Base-by-base conservation (phyloP, 2,329 filamentous ascomycete species). In the Endothia cerciana region DNA sequence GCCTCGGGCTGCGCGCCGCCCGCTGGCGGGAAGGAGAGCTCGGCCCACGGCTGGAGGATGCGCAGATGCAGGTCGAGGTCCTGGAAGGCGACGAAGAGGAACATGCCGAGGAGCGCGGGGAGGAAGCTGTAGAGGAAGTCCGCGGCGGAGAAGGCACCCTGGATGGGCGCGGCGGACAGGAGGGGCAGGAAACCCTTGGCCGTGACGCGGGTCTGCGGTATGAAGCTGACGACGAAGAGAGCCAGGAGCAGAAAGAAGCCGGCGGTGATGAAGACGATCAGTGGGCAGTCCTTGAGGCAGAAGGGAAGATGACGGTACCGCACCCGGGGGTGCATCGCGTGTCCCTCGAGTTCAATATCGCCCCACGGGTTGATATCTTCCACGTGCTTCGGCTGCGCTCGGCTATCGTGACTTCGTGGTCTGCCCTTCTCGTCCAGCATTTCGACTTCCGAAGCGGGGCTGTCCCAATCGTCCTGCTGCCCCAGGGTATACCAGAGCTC, bases 61-160 rank as follows among this genome's bases (percentile, higher is more conserved):
- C 90, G 87, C 66, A 92, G 74, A 1, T 85, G 81, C 73, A 87
- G 82, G 72, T 93, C 91, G 64, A 93, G 77, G 40, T 85, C 83
- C 68, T 91, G 85, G 75, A 92, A 89, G 60, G 85, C 75, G 56
- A 93, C 83, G 74, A 89, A 91, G 59, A 92, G 78, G 19, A 91
- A 70, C 72, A 89, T 86, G 4, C 89, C 91, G 36, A 93, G 74
- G 0, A 91, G 71, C 2, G 89, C 86, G 0, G 91, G 91, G 28
- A 94, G 64, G 76, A 94, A 93, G 68, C 86, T 88, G 80, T 93
- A 97, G 60, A 97, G 79, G 78, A 97, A 97, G 77, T 97, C 93
- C 60, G 93, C 92, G 0, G 91, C 82, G 1, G 92, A 96, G 77
- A 96, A 97, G 22, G 90, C 91, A 33, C 81, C 81, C 0, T 78